Evolutionary conservation across 495 filamentous ascomycete genomes (phyloP).

Genomic region (Talaromyces liani): DNA sequence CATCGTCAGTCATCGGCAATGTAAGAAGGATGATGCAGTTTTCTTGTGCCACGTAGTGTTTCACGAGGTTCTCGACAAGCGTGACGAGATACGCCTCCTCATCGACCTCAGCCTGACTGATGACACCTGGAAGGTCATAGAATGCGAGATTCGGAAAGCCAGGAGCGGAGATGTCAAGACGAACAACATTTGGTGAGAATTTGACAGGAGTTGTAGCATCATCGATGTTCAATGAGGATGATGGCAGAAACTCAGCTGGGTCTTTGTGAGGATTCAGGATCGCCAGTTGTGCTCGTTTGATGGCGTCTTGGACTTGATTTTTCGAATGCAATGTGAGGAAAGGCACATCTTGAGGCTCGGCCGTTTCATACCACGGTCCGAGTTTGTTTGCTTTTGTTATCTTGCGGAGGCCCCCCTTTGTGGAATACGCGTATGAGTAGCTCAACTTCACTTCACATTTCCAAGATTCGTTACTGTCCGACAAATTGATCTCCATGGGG

Average conservation of each 20-base stretch:
- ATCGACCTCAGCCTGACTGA: constrained; percentile 53
- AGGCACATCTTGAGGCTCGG: constrained; percentile 27
- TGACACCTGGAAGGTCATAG: constrained; percentile 75
- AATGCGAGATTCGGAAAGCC: constrained; percentile 65
- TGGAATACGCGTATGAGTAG: constrained; percentile 42
- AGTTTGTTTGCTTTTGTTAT: constrained; percentile 21
- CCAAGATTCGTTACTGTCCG: constrained; percentile 48
- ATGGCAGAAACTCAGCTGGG: constrained; percentile 41
- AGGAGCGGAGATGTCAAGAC: constrained; percentile 63
- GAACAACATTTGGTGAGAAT: constrained; percentile 73
- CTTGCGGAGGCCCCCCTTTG: constrained; percentile 18
- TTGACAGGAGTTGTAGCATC: constrained; percentile 42
- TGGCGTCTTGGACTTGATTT: constrained; percentile 47
- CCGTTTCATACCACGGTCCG: constrained; percentile 33
- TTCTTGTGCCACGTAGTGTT: constrained; percentile 53
- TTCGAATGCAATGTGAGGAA: constrained; percentile 35
- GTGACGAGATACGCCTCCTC: constrained; percentile 57
- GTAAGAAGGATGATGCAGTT: constrained; percentile 70
- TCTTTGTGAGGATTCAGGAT: constrained; percentile 52
- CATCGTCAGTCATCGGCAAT: constrained; percentile 65
- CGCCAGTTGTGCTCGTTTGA: constrained; percentile 65
- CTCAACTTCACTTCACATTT: constrained; percentile 56
- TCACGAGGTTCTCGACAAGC: constrained; percentile 61
- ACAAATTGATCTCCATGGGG: constrained; percentile 69
- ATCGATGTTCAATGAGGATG: constrained; percentile 11